Percentiles rank a stretch among this genome's conserved stretches.
These are phyloP conservation scores for Lactarius trivialis DNA, from an alignment of 768 basidiomycete genomes.

Conservation along the genomic window DNA sequence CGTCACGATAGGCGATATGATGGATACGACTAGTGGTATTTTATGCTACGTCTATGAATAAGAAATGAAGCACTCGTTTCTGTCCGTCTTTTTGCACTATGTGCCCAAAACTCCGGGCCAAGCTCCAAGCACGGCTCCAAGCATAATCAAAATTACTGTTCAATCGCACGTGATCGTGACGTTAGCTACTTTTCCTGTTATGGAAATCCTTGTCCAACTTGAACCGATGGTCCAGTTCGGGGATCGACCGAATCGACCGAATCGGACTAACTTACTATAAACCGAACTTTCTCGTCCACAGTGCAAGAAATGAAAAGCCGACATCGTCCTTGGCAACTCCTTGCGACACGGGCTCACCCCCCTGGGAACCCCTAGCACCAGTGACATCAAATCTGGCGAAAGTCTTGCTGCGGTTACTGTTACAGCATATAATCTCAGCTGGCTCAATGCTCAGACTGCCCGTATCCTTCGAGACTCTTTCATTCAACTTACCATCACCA, in stretches of 20 bases:
- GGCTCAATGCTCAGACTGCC: neutral
- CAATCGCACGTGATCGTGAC: too few species aligned
- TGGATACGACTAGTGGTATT: constrained; percentile 30
- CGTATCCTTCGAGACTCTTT: neutral
- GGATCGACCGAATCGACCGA: too few species aligned
- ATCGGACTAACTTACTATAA: too few species aligned
- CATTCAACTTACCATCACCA: neutral
- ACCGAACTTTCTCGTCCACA: too few species aligned
- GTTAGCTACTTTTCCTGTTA: too few species aligned
- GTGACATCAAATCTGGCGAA: neutral
- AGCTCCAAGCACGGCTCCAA: too few species aligned
- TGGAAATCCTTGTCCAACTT: too few species aligned
- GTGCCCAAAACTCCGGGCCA: too few species aligned
- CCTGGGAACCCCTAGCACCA: neutral
- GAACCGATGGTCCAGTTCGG: too few species aligned
- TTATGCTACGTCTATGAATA: constrained; percentile 36
- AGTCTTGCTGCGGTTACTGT: neutral
- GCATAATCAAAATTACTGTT: too few species aligned
- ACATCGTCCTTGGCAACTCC: neutral
- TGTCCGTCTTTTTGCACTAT: too few species aligned
- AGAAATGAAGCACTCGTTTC: neutral
- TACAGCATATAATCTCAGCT: neutral
- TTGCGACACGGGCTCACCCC: neutral
- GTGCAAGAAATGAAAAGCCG: neutral
- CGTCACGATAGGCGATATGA: constrained; percentile 26